Base-by-base conservation (phyloP, 2,329 filamentous ascomycete genomes). In the Pseudogymnoascus sp. region DNA sequence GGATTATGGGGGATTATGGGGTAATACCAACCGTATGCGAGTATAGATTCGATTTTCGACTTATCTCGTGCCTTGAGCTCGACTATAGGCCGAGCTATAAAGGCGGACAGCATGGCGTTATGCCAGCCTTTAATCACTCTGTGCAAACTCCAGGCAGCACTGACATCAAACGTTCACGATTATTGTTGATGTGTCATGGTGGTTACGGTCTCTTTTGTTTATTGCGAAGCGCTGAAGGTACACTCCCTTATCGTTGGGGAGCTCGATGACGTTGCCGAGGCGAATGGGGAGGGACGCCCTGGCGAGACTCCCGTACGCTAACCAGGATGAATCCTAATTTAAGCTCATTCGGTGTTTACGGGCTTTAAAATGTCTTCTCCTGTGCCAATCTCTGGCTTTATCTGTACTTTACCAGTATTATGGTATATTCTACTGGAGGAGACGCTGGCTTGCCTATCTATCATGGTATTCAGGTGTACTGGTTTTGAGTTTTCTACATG, bases 11-110 rank as follows among this genome's bases (percentile, higher is more conserved):
- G 50, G 47, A n/a, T 53, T 28, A 53, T 18, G 18, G 18, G 47
- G 47, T 53, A 53, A 61, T 64, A 75, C 62, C 80, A 58, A 90
- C 89, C 91, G 76, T 96, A 90, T 64, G 93, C 90, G 57, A 97
- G 82, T 67, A 99, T 90, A 58, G 90, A 94, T 77, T 99, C 94
- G 76, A 99, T 96, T 80, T 89, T 94, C 67, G 90, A 95, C 80
- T 95, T 97, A 84, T 97, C 93, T 75, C 90, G 88, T 75, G 87
- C 86, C 78, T 89, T 92, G 71, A 99, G 88, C 89, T 99, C 94
- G 81, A 97, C 89, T 74, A 99, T 93, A 66, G 92, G 90, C 72
- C 90, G 89, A 78, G 94, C 92, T 69, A 89, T 96, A 78, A 99
- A 99, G 73, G 94, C 94, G 76, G 93, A 95, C 76, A 99, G 88